Conservation (phyloP, 176 grass and related monocot species). For the Pontederia paniculata region DNA sequence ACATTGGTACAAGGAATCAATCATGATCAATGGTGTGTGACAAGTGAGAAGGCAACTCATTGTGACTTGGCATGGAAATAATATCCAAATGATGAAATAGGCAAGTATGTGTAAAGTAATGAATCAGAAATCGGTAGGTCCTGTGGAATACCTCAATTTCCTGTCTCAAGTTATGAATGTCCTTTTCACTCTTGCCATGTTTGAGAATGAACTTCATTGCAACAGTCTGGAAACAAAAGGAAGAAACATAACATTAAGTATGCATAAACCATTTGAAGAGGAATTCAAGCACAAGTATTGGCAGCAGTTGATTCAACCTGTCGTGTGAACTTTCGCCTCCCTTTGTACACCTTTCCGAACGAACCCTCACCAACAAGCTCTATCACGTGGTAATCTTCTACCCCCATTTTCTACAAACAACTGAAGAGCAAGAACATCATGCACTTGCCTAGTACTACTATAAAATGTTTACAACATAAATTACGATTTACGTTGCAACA, state of each 20-base stretch:
- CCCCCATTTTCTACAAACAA: constrained; percentile 29
- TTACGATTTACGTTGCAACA: no score
- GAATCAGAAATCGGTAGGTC: no score
- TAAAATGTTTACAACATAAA: no score
- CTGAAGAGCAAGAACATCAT: no score
- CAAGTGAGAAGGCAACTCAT: no score
- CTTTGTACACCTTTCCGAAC: constrained; percentile 95
- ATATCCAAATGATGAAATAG: no score
- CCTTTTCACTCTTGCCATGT: constrained; percentile 84
- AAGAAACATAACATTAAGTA: constrained; percentile 2
- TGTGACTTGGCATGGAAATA: no score
- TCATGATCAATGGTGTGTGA: no score
- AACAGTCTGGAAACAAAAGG: constrained; percentile 44
- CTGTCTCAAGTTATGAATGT: constrained; percentile 86
- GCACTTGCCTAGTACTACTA: no score
- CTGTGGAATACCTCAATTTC: constrained; percentile 53
- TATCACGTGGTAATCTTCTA: constrained; percentile 83
- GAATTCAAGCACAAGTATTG: background rate
- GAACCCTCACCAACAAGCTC: constrained; percentile 81
- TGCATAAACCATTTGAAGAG: background rate
- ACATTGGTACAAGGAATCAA: no score
- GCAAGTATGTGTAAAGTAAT: no score
- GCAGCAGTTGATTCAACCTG: constrained; percentile 33
- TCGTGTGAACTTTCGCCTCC: constrained; percentile 62
- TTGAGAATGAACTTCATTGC: constrained; percentile 98